Evolutionary conservation across 768 basidiomycete genomes (phyloP).

Genomic region (Podaxis sp.): DNA sequence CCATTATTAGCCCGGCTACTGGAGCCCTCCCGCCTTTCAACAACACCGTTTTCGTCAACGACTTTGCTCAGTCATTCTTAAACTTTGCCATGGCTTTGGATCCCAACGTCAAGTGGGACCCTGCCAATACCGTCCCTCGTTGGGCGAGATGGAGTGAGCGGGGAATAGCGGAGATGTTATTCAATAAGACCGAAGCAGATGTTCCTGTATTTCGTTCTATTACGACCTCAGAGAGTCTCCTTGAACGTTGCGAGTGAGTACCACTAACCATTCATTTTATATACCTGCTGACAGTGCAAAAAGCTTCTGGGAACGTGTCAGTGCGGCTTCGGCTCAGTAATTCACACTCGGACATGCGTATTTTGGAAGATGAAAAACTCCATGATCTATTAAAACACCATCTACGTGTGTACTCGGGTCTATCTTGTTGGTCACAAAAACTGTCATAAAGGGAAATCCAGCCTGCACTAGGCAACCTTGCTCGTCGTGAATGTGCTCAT

Average conservation of each 20-base stretch:
- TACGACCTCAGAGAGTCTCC: neutral
- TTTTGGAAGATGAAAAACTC: neutral
- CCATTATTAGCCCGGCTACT: neutral
- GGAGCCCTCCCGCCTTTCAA: conserved; percentile 26
- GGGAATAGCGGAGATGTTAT: conserved; percentile 42
- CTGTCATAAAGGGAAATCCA: conserved; percentile 13
- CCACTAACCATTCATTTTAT: neutral
- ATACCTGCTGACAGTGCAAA: neutral
- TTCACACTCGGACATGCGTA: neutral
- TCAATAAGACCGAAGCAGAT: conserved; percentile 36
- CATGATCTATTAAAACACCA: neutral
- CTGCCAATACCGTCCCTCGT: conserved; percentile 31
- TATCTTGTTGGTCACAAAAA: neutral
- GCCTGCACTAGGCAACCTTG: too few relatives aligned
- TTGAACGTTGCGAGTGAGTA: neutral
- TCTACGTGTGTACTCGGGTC: neutral
- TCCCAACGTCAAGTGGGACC: conserved; percentile 28
- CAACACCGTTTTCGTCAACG: conserved; percentile 34
- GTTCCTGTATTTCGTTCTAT: conserved; percentile 5
- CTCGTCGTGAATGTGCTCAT: too few relatives aligned
- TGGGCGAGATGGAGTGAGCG: conserved; percentile 31
- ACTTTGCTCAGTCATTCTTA: conserved; percentile 38
- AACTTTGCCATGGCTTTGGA: conserved; percentile 33
- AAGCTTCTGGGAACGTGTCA: neutral
- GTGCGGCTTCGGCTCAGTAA: neutral